These are phyloP conservation scores for Backusella australiensis DNA, from an alignment of 192 early-diverging fungal species.

Conservation along the genomic window DNA sequence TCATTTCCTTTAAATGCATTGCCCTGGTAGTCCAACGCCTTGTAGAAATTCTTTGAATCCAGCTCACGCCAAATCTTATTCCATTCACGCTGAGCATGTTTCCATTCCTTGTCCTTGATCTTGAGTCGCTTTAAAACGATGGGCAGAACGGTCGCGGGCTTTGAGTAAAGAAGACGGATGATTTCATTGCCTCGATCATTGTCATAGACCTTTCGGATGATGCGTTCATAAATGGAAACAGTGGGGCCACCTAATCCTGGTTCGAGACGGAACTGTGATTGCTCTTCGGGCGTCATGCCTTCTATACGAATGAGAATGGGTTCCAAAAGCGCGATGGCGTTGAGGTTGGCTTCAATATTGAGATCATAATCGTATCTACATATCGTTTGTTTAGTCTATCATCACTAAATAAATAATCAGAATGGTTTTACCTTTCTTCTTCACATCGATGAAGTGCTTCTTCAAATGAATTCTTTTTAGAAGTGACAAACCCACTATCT, in stretches of 20 bases:
- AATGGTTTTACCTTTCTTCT: constrained; percentile 74
- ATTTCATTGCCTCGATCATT: constrained; percentile 81
- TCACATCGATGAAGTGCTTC: constrained; percentile 92
- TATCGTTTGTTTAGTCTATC: too few species aligned
- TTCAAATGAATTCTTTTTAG: constrained; percentile 89
- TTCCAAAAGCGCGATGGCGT: constrained; percentile 85
- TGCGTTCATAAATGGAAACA: constrained; percentile 82
- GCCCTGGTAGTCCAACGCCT: constrained; percentile 92
- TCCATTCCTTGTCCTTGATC: constrained; percentile 99
- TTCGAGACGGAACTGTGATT: constrained; percentile 64
- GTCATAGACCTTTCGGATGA: constrained; percentile 94
- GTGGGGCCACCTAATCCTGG: constrained; percentile 79
- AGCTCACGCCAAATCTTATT: constrained; percentile 96
- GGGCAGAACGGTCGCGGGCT: constrained; percentile 85
- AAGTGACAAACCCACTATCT: constrained; percentile 82
- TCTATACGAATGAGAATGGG: constrained; percentile 81
- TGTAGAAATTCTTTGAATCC: constrained; percentile 90
- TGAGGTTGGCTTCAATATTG: constrained; percentile 91
- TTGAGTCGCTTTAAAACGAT: constrained; percentile 93
- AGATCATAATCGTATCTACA: constrained; percentile 86
- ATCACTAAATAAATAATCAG: background rate
- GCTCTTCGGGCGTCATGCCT: constrained; percentile 78
- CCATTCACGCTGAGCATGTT: constrained; percentile 83
- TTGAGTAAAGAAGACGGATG: constrained; percentile 87
- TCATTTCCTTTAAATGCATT: constrained; percentile 85